These are phyloP conservation scores for Phanerodontia chrysosporium DNA, from an alignment of 768 basidiomycete genomes.

Conservation along the genomic window DNA sequence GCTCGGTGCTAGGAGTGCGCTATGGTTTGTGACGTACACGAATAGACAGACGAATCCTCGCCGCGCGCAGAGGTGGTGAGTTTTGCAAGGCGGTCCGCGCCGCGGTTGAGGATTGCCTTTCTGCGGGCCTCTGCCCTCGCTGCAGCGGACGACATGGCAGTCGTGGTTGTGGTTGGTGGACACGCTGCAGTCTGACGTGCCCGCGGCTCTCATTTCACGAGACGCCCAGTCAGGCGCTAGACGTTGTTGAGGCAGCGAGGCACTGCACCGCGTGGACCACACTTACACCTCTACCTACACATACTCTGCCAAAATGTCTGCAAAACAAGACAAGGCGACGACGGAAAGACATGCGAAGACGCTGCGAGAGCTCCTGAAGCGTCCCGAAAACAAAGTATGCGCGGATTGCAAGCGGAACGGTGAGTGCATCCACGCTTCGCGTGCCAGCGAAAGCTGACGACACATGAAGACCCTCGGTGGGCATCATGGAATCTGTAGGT, in stretches of 20 bases:
- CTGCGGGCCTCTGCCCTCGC: constrained; percentile 74
- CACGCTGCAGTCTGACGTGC: constrained; percentile 3
- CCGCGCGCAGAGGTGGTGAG: constrained; percentile 72
- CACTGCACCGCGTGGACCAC: constrained; percentile 17
- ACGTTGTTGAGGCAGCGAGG: background rate
- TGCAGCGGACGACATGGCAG: constrained; percentile 37
- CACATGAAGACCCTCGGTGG: constrained; percentile 83
- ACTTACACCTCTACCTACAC: background rate
- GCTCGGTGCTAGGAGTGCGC: background rate
- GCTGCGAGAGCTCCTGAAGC: constrained; percentile 83
- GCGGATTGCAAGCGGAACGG: constrained; percentile 98
- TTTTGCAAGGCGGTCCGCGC: constrained; percentile 71
- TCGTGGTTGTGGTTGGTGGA: constrained; percentile 7
- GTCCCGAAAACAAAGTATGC: constrained; percentile 89
- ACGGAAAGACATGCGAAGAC: constrained; percentile 75
- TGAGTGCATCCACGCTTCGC: constrained; percentile 31
- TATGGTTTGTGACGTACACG: constrained; percentile 35
- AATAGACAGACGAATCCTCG: constrained; percentile 58
- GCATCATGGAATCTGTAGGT: constrained; percentile 93
- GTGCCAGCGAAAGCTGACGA: background rate
- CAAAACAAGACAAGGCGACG: constrained; percentile 77
- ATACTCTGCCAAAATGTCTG: constrained; percentile 26
- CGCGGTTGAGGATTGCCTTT: constrained; percentile 70
- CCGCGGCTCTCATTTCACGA: background rate
- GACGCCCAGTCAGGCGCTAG: background rate